Conservation (phyloP, 306 rosid genomes). For the Argentina anserina region DNA sequence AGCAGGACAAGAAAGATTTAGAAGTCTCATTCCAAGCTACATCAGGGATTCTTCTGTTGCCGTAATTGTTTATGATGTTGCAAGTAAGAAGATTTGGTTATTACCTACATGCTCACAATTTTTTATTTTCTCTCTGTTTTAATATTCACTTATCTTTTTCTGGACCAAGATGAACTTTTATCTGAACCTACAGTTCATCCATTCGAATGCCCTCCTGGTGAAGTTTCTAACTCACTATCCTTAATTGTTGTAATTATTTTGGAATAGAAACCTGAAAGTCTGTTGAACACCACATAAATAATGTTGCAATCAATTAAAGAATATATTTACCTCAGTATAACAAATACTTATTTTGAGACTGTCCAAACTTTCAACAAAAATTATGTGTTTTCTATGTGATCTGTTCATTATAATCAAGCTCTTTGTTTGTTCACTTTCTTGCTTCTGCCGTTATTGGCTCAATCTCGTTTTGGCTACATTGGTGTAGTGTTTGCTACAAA, state of each 20-base stretch:
- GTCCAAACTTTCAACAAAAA: not conserved
- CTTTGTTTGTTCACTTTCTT: not conserved
- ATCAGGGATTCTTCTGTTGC: constrained; percentile 61
- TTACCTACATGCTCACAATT: not conserved
- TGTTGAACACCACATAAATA: not conserved
- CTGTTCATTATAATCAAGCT: not conserved
- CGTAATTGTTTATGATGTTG: constrained; percentile 51
- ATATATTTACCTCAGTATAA: not conserved
- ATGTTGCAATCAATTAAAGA: not conserved
- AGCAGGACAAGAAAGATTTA: constrained; percentile 58
- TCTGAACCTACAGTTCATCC: not conserved
- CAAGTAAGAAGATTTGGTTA: constrained; percentile 14
- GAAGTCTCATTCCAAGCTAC: constrained; percentile 63
- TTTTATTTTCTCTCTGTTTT: not conserved
- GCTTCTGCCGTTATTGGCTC: too few species aligned
- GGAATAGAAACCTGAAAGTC: not conserved
- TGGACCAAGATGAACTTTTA: not conserved
- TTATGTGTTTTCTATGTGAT: not conserved
- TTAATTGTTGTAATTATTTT: not conserved
- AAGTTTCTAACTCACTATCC: not conserved
- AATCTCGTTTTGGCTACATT: not conserved
- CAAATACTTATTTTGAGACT: too few species aligned
- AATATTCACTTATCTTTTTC: not conserved
- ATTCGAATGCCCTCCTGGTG: not conserved
- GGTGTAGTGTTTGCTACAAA: not conserved